phyloP scores from a whole-genome alignment of 768 basidiomycete genomes.

The Pluteus cervinus region DNA sequence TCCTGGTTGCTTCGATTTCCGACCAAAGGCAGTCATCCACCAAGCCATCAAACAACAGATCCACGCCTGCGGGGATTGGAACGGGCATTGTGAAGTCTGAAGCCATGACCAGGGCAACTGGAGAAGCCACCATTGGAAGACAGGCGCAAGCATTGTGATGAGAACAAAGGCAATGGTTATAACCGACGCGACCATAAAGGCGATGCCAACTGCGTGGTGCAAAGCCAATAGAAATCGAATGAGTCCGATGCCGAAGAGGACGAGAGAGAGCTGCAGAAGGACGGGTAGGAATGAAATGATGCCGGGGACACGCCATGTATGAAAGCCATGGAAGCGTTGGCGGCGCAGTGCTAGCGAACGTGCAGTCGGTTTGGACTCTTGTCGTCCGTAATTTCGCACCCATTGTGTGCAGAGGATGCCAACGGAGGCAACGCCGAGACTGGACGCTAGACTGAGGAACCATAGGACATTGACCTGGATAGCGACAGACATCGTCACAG shows the following conservation, averaged over 20 bases:
- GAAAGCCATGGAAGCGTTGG: slow-evolving; percentile 14
- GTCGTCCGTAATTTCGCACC: slow-evolving; percentile 15
- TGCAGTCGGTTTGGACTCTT: slow-evolving; percentile 8
- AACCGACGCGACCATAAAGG: too few relatives aligned
- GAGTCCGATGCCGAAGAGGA: slow-evolving; percentile 16
- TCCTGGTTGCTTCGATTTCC: too few relatives aligned
- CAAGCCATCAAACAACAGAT: too few relatives aligned
- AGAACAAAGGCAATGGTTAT: too few relatives aligned
- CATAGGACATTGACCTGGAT: slow-evolving; percentile 21
- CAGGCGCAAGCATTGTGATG: too few relatives aligned
- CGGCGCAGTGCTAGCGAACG: slow-evolving; percentile 13
- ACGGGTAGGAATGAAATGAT: slow-evolving; percentile 12
- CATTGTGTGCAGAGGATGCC: slow-evolving; percentile 22
- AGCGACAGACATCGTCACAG: slow-evolving; percentile 8
- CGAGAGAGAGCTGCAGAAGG: slow-evolving; percentile 13
- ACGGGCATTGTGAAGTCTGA: too few relatives aligned
- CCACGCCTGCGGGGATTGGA: too few relatives aligned
- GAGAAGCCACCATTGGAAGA: too few relatives aligned
- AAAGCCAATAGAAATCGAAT: slow-evolving; percentile 14
- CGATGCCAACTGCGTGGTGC: slow-evolving; percentile 10
- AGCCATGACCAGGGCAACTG: too few relatives aligned
- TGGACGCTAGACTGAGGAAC: slow-evolving; percentile 23
- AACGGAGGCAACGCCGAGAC: slow-evolving; percentile 18
- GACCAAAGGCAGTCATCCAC: too few relatives aligned
- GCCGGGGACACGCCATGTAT: slow-evolving; percentile 14